Evolutionary conservation across 352 stramenopile species (phyloP).

Genomic region (Phytophthora rubi): DNA sequence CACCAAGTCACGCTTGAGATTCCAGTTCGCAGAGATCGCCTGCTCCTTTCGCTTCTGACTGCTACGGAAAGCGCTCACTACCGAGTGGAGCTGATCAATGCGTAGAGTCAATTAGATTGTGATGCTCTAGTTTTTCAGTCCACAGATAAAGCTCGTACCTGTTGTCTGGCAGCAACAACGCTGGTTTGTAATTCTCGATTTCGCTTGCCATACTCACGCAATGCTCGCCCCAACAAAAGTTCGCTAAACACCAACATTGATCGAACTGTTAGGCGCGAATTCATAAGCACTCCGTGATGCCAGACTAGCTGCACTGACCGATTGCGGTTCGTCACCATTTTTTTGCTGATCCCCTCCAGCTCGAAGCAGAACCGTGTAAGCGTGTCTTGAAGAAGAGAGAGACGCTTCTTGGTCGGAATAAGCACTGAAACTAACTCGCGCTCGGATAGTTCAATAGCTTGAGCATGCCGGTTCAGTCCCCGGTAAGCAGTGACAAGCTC

Average conservation of each 20-base stretch:
- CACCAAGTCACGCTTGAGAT: slow-evolving; percentile 62
- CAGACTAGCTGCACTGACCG: slow-evolving; percentile 27
- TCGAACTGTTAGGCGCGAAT: neutral
- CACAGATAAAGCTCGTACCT: slow-evolving; percentile 29
- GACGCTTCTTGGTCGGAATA: slow-evolving; percentile 38
- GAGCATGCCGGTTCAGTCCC: slow-evolving; percentile 24
- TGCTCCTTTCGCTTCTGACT: slow-evolving; percentile 52
- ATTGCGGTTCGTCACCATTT: slow-evolving; percentile 34
- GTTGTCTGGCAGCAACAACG: slow-evolving; percentile 43
- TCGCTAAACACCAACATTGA: slow-evolving; percentile 37
- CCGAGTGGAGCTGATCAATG: slow-evolving; percentile 33
- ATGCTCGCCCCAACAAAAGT: slow-evolving; percentile 40
- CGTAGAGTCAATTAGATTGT: neutral
- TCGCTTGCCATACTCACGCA: slow-evolving; percentile 63
- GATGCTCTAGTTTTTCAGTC: too few species aligned
- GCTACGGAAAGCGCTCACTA: slow-evolving; percentile 44
- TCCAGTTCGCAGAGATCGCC: slow-evolving; percentile 35
- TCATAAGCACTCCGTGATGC: neutral
- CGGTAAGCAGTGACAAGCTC: slow-evolving; percentile 24
- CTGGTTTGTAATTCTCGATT: slow-evolving; percentile 56
- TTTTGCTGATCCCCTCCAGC: slow-evolving; percentile 44
- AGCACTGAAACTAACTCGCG: slow-evolving; percentile 40
- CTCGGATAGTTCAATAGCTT: slow-evolving; percentile 40
- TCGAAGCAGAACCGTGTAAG: slow-evolving; percentile 42
- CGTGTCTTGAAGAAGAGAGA: slow-evolving; percentile 35